A percentile compares a stretch with the other conserved stretches of the same genome.
These are phyloP conservation scores for Arthromyces matolae DNA, from an alignment of 768 basidiomycete genomes.

Conservation along the genomic window DNA sequence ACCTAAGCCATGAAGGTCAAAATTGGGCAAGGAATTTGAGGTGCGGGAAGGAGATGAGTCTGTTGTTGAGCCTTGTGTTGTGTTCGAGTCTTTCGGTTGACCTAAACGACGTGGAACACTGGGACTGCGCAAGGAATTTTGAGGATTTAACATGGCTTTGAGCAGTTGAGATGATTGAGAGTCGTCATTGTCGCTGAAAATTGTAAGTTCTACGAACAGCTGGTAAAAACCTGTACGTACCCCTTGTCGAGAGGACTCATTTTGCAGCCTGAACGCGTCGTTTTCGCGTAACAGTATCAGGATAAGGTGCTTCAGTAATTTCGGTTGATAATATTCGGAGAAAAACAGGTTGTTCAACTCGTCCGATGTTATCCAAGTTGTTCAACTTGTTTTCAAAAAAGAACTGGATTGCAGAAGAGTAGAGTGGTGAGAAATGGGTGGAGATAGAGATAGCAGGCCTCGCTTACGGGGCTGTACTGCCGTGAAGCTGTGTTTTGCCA, in stretches of 20 bases:
- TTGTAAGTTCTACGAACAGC: conserved; percentile 3
- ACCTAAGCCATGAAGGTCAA: conserved; percentile 58
- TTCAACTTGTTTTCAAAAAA: too few relatives aligned
- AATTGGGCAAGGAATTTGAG: conserved; percentile 38
- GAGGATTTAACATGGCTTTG: conserved; percentile 38
- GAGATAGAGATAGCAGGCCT: too few relatives aligned
- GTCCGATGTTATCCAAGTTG: too few relatives aligned
- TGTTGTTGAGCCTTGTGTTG: conserved; percentile 29
- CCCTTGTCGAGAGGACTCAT: conserved; percentile 38
- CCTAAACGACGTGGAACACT: conserved; percentile 14
- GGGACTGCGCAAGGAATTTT: conserved; percentile 14
- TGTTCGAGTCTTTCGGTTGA: conserved; percentile 19
- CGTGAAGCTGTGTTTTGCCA: too few relatives aligned
- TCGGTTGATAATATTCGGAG: too few relatives aligned
- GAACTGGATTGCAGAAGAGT: too few relatives aligned
- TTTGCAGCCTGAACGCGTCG: conserved; percentile 1
- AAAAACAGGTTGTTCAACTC: too few relatives aligned
- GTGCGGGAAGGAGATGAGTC: conserved; percentile 38
- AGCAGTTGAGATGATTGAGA: conserved; percentile 58
- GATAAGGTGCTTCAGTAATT: background rate
- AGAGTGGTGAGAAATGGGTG: too few relatives aligned
- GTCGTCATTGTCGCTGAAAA: conserved; percentile 37
- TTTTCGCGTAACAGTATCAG: conserved; percentile 11
- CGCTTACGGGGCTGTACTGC: too few relatives aligned
- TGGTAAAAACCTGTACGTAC: background rate